Evolutionary conservation across 192 early-diverging fungal genomes (phyloP), one percentile per base, ranked within the genome.

Genomic region (Pilaira anomala): DNA sequence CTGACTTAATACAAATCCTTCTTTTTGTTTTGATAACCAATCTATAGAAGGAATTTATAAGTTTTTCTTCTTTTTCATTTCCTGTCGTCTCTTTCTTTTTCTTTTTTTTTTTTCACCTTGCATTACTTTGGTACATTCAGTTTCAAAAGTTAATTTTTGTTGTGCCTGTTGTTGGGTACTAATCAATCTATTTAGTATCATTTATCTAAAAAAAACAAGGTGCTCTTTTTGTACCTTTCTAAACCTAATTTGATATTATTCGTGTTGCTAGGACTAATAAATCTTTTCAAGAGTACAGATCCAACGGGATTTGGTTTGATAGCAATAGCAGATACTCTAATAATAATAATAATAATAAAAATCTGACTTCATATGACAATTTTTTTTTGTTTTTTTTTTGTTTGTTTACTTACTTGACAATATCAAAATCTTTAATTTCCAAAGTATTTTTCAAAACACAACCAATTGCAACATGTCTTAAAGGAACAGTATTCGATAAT

Each of bases 401-500:
- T n/a, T n/a, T n/a, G n/a, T n/a, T n/a, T n/a, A 62, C 66, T 57
- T 78, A 80, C 82, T 70, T 74, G 53, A 84, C 61, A 48, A 82
- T 78, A 4, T 72, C 73, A 72, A 78, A 85, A 45, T 71, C 72
- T 50, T 80, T 71, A 0, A 70, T 49, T 24, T 80, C 77, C 52
- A 85, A 46, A 3, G 73, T 76, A 1, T 71, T 68, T 53, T 71
- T 61, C 1, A 80, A 70, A 39, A 67, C 56, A 19, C 71, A 70
- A 14, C 71, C 76, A 8, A 85, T 58, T 5, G 61, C 62, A 19
- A 85, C 72, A 73, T 85, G 83, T 12, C 71, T 69, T 1, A 62
- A 18, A 13, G 78, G 73, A 7, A 85, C 67, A 28, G 49, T 45
- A 16, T 36, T 57, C 1, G 72, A 72, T 2, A 70, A 16, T 11